A percentile compares a stretch with the other conserved stretches of the same genome.
Evolutionary conservation across 495 filamentous ascomycete species (phyloP).

Genomic region (Aspergillus homomorphus): DNA sequence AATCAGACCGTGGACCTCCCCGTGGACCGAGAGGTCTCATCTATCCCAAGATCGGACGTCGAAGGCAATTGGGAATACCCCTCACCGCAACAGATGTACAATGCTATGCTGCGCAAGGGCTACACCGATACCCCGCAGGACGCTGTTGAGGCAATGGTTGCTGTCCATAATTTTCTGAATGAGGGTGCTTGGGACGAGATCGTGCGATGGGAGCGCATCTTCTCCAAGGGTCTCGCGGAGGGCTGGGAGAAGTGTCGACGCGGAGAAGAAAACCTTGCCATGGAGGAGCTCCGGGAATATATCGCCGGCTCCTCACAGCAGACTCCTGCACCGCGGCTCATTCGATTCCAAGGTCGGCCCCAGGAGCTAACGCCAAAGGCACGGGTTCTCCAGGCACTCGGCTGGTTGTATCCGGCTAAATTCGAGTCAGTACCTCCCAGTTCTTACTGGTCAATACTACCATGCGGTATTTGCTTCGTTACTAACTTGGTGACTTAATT

Average conservation of each 20-base stretch:
- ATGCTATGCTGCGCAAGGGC: slow-evolving; percentile 91
- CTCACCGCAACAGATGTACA: slow-evolving; percentile 99
- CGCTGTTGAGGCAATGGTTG: slow-evolving; percentile 95
- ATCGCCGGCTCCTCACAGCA: slow-evolving; percentile 37
- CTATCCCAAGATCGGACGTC: slow-evolving; percentile 77
- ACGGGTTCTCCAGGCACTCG: slow-evolving; percentile 70
- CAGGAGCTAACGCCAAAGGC: slow-evolving; percentile 90
- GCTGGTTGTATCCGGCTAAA: slow-evolving; percentile 70
- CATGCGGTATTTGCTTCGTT: background rate
- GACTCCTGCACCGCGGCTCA: slow-evolving; percentile 59
- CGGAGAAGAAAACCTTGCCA: slow-evolving; percentile 63
- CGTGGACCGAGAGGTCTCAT: slow-evolving; percentile 72
- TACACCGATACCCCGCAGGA: slow-evolving; percentile 90
- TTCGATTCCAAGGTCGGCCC: slow-evolving; percentile 85
- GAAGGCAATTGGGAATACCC: slow-evolving; percentile 94
- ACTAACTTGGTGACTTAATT: slow-evolving; percentile 8
- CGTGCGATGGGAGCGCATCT: slow-evolving; percentile 83
- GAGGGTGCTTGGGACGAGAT: slow-evolving; percentile 97
- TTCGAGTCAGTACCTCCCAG: slow-evolving; percentile 57
- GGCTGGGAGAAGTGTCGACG: slow-evolving; percentile 74
- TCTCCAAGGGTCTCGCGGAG: slow-evolving; percentile 62
- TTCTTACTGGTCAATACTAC: background rate
- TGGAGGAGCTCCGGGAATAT: slow-evolving; percentile 39
- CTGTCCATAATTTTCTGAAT: slow-evolving; percentile 96
- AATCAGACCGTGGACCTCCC: slow-evolving; percentile 71